A percentile compares a stretch with the other conserved stretches of the same genome.
These are phyloP conservation scores for Aspergillus ustus DNA, from an alignment of 2,329 filamentous ascomycete species.

Conservation along the genomic window DNA sequence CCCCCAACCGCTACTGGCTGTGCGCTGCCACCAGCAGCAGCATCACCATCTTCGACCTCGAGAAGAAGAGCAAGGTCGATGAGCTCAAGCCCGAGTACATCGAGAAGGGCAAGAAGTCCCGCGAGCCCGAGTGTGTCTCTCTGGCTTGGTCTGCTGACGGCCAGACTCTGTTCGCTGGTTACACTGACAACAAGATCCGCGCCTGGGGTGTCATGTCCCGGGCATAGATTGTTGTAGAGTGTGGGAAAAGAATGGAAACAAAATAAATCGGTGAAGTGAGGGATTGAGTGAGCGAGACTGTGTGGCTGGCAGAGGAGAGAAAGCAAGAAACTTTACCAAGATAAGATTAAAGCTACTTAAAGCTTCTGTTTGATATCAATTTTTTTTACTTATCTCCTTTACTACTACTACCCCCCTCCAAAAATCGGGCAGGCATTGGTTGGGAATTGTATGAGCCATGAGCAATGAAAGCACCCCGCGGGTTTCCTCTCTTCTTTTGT, in stretches of 20 bases:
- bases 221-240: conserved; percentile 60
- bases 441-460: conserved; percentile 51
- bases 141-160: conserved; percentile 98
- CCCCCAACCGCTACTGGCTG: conserved; percentile 99
- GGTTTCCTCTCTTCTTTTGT: conserved; percentile 17
- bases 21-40: conserved; percentile 95
- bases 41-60: conserved; percentile 99
- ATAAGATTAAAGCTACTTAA: conserved; percentile 4
- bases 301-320: conserved; percentile 17
- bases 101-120: conserved; percentile 96
- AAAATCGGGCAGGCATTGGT: conserved; percentile 42
- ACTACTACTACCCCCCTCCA: conserved; percentile 31
- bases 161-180: conserved; percentile 98
- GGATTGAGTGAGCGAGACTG: conserved; percentile 8
- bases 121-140: conserved; percentile 96
- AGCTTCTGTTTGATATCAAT: conserved; percentile 22
- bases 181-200: conserved; percentile 99
- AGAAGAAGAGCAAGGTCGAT: conserved; percentile 99
- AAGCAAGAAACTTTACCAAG: conserved; percentile 12
- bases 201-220: conserved; percentile 98
- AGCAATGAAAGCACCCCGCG: conserved; percentile 46
- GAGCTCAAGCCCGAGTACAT: conserved; percentile 99
- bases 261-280: conserved; percentile 25
- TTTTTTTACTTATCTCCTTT: conserved; percentile 32
- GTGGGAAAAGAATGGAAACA: conserved; percentile 20